A percentile compares a stretch with the other conserved stretches of the same genome.
These are phyloP conservation scores for Vanrija pseudolonga DNA, from an alignment of 1,284 basidiomycete species.

Conservation along the genomic window DNA sequence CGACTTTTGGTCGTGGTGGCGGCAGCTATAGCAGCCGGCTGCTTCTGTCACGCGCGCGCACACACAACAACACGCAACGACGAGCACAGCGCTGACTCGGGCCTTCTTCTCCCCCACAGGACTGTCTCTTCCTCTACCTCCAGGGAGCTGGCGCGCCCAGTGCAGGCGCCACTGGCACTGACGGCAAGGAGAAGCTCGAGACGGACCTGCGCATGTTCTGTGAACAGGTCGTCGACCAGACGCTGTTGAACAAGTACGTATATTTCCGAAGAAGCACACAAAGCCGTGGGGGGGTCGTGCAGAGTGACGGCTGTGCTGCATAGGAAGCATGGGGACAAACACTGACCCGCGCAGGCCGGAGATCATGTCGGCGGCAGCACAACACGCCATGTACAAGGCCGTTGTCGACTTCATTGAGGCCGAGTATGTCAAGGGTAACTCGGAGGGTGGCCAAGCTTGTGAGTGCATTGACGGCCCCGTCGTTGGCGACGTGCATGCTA, in stretches of 20 bases:
- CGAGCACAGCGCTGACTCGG: not conserved
- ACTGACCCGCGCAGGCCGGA: constrained; percentile 27
- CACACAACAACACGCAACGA: too few relatives aligned
- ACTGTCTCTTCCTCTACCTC: constrained; percentile 48
- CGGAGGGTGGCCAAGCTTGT: constrained; percentile 47
- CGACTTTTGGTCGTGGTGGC: not conserved
- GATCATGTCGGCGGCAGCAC: constrained; percentile 31
- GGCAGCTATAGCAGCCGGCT: not conserved
- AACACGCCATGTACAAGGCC: constrained; percentile 45
- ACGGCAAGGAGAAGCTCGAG: constrained; percentile 49
- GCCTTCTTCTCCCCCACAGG: constrained; percentile 22
- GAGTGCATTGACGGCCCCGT: constrained; percentile 20
- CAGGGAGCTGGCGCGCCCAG: constrained; percentile 47
- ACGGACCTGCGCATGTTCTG: constrained; percentile 48
- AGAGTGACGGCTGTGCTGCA: not conserved
- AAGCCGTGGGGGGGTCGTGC: not conserved
- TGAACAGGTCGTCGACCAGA: constrained; percentile 48
- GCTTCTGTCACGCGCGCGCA: too few relatives aligned
- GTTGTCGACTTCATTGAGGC: constrained; percentile 45
- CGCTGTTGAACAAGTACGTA: constrained; percentile 43
- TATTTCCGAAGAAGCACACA: not conserved
- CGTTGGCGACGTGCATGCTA: not conserved
- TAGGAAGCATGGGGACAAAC: not conserved
- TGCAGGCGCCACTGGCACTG: constrained; percentile 30
- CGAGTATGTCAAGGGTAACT: constrained; percentile 48